phyloP scores from a whole-genome alignment of 805 yeast species.

The Maudiozyma barnettii region DNA sequence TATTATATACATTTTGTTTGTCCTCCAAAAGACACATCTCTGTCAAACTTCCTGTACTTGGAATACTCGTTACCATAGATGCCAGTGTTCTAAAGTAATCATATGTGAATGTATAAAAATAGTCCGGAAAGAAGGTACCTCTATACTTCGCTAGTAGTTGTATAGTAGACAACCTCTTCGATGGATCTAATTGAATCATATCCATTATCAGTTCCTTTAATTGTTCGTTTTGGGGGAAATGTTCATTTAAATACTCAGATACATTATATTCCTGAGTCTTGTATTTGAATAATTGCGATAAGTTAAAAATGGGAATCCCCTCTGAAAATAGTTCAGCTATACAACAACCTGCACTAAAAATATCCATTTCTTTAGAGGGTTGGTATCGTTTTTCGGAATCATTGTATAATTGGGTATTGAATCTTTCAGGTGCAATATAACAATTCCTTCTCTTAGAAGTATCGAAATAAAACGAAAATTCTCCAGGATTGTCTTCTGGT shows the following conservation, averaged over 20 bases:
- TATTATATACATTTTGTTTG: slow-evolving; percentile 13
- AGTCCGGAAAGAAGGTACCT: slow-evolving; percentile 50
- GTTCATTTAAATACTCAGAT: slow-evolving; percentile 17
- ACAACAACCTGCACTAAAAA: slow-evolving; percentile 77
- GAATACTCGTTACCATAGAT: slow-evolving; percentile 15
- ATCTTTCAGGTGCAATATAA: slow-evolving; percentile 91
- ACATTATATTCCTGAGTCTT: slow-evolving; percentile 61
- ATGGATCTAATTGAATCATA: slow-evolving; percentile 60
- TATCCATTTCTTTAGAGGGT: slow-evolving; percentile 62
- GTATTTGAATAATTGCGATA: slow-evolving; percentile 80
- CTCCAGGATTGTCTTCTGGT: slow-evolving; percentile 91
- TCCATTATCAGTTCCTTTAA: slow-evolving; percentile 47
- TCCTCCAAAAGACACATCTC: slow-evolving; percentile 13
- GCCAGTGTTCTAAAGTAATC: slow-evolving; percentile 47
- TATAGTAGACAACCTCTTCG: slow-evolving; percentile 44
- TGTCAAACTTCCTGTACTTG: slow-evolving; percentile 12
- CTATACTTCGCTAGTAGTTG: slow-evolving; percentile 44
- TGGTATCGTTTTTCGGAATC: slow-evolving; percentile 6
- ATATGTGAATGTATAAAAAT: slow-evolving; percentile 59
- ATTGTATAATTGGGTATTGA: slow-evolving; percentile 29
- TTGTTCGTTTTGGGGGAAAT: slow-evolving; percentile 37
- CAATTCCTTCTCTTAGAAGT: slow-evolving; percentile 80
- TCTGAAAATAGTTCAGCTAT: slow-evolving; percentile 83
- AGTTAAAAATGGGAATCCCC: slow-evolving; percentile 76
- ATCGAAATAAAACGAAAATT: slow-evolving; percentile 85